Evolutionary conservation across 2,329 filamentous ascomycete species (phyloP), one percentile per base, ranked within the genome.

Genomic region (Sarocladiaceae sp.): DNA sequence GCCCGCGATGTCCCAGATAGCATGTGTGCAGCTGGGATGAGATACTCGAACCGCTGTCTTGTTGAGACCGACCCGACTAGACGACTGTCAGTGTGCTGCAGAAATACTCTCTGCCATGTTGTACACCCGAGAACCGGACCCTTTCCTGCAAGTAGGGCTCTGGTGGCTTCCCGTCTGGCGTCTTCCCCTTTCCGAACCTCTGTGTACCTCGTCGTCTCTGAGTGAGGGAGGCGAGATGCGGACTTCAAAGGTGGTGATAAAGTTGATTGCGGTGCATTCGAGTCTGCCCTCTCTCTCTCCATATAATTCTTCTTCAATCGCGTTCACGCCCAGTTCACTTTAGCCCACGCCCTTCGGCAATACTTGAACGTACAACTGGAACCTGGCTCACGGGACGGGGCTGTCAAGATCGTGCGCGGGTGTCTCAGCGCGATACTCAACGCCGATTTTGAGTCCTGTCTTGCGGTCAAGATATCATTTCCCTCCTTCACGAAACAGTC

Each of bases 41-140:
- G n/a, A n/a, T n/a, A n/a, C n/a, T n/a, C n/a, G n/a, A n/a, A n/a
- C n/a, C n/a, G n/a, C n/a, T n/a, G n/a, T n/a, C n/a, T n/a, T n/a
- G n/a, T n/a, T n/a, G n/a, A n/a, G n/a, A n/a, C n/a, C n/a, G n/a
- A n/a, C n/a, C n/a, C n/a, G n/a, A n/a, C n/a, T n/a, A n/a, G n/a
- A n/a, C n/a, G n/a, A n/a, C n/a, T n/a, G n/a, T n/a, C n/a, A n/a
- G n/a, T n/a, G n/a, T n/a, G n/a, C n/a, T n/a, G n/a, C n/a, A n/a
- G n/a, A n/a, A n/a, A n/a, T n/a, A n/a, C n/a, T n/a, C n/a, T n/a
- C n/a, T n/a, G n/a, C n/a, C n/a, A n/a, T 41, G 37, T 41, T 41
- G 37, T 41, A 41, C 37, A 41, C 37, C 37, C 37, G n/a, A 18
- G 37, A 41, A 41, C 37, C 26, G 15, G 37, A 13, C n/a, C 34